phyloP scores from a whole-genome alignment of 352 stramenopile genomes.

The Phytophthora uliginosa region DNA sequence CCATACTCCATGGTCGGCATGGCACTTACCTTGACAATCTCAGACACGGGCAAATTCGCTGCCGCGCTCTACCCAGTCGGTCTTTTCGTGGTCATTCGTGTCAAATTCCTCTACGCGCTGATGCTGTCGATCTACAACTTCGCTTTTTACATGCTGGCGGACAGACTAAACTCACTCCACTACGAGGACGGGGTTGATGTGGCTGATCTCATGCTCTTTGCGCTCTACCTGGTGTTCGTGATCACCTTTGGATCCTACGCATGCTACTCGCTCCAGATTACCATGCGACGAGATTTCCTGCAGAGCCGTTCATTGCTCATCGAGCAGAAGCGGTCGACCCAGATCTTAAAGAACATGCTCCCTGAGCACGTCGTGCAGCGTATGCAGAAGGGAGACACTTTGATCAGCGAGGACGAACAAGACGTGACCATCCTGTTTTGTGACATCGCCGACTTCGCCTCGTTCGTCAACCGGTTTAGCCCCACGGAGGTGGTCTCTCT shows the following conservation, averaged over 20 bases:
- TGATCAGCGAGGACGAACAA: conserved; percentile 90
- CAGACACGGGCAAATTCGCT: conserved; percentile 86
- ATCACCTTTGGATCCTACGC: conserved; percentile 80
- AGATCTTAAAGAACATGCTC: conserved; percentile 91
- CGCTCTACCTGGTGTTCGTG: conserved; percentile 79
- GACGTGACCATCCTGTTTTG: conserved; percentile 92
- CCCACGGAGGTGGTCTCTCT: conserved; percentile 86
- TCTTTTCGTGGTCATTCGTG: conserved; percentile 85
- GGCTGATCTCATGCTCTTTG: conserved; percentile 72
- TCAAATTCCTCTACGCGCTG: conserved; percentile 88
- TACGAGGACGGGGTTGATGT: conserved; percentile 50
- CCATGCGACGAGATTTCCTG: conserved; percentile 87
- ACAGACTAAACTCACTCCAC: conserved; percentile 32
- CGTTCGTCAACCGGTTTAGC: conserved; percentile 81
- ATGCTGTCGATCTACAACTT: conserved; percentile 85
- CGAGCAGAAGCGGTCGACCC: conserved; percentile 81
- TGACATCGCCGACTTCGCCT: conserved; percentile 86
- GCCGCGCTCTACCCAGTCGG: conserved; percentile 83
- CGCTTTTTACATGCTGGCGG: conserved; percentile 73
- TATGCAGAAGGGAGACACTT: conserved; percentile 85
- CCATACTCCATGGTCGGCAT: conserved; percentile 80
- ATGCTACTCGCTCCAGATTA: conserved; percentile 87
- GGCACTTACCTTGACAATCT: conserved; percentile 85
- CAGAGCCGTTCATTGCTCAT: conserved; percentile 82
- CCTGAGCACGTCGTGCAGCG: conserved; percentile 86